Conservation (phyloP, 306 rosid genomes). For the Rosa lucieae region DNA sequence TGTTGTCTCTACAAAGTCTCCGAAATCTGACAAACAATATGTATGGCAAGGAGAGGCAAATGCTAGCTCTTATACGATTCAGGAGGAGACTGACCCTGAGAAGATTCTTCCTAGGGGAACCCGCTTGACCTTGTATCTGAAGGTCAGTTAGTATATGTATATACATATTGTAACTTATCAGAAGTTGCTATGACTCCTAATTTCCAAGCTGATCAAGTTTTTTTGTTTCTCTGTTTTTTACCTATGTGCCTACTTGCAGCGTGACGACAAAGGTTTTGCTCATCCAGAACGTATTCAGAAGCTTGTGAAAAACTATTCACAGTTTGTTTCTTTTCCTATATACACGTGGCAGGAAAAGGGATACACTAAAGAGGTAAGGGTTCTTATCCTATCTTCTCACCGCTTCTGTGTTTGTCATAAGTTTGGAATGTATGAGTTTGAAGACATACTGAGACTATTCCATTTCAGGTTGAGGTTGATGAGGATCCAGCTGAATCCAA, state of each 20-base stretch:
- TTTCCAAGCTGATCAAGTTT: slow-evolving; percentile 16
- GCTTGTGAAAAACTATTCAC: slow-evolving; percentile 92
- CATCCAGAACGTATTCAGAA: slow-evolving; percentile 82
- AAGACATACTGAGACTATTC: not conserved
- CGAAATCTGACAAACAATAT: slow-evolving; percentile 83
- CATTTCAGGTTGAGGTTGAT: slow-evolving; percentile 78
- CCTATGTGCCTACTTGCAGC: slow-evolving; percentile 40
- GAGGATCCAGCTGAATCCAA: slow-evolving; percentile 81
- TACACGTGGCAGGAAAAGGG: slow-evolving; percentile 98
- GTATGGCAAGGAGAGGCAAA: slow-evolving; percentile 98
- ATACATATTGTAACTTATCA: not conserved
- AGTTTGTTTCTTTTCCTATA: slow-evolving; percentile 90
- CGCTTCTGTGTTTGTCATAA: slow-evolving; percentile 1
- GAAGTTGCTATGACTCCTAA: not conserved
- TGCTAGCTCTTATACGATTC: slow-evolving; percentile 84
- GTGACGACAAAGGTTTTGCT: slow-evolving; percentile 86
- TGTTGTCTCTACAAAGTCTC: slow-evolving; percentile 89
- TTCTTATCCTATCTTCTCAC: slow-evolving; percentile 1
- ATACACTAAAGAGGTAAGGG: slow-evolving; percentile 73
- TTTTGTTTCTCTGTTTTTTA: not conserved
- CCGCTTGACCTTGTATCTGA: slow-evolving; percentile 72
- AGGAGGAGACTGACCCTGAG: slow-evolving; percentile 89
- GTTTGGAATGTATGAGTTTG: not conserved
- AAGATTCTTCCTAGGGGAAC: slow-evolving; percentile 90
- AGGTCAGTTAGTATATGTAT: slow-evolving; percentile 36